phyloP scores from a whole-genome alignment of 2,329 filamentous ascomycete species.

The Colletotrichum theobromicola region DNA sequence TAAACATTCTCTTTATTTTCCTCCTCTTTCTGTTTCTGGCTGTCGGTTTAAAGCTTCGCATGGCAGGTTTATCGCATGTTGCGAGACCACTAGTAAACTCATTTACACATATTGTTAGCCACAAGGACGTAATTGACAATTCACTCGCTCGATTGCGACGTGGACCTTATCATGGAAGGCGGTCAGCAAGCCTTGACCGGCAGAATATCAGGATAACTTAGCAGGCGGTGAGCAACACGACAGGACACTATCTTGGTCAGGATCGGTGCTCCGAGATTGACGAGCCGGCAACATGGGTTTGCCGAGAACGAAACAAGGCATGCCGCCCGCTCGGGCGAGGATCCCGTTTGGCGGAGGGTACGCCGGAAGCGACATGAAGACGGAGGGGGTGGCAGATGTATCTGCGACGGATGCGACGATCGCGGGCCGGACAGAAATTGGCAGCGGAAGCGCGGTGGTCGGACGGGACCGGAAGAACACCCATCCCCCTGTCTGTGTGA shows the following conservation, averaged over 20 bases:
- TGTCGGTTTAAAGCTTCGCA: too few relatives aligned
- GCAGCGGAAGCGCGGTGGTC: background rate
- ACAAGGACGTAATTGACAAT: background rate
- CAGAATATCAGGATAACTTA: rapidly evolving
- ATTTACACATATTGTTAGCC: background rate
- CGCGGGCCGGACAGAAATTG: conserved; percentile 10
- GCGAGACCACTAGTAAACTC: too few relatives aligned
- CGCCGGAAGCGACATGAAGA: conserved; percentile 12
- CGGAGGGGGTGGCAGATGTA: background rate
- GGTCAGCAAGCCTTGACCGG: background rate
- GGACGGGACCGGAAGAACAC: background rate
- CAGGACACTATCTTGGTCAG: background rate
- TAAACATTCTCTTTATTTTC: too few relatives aligned
- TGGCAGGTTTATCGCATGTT: too few relatives aligned
- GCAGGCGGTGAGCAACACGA: background rate
- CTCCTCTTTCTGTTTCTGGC: too few relatives aligned
- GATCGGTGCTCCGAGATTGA: background rate
- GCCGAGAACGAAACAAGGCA: background rate
- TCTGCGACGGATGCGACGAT: conserved; percentile 17
- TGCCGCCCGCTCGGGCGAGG: background rate
- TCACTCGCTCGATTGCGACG: background rate
- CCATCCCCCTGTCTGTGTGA: background rate
- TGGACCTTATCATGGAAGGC: background rate
- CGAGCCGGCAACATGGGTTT: background rate
- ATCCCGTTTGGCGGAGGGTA: background rate